These are phyloP conservation scores for Pleurotus djamor DNA, from an alignment of 768 basidiomycete species.

Conservation along the genomic window DNA sequence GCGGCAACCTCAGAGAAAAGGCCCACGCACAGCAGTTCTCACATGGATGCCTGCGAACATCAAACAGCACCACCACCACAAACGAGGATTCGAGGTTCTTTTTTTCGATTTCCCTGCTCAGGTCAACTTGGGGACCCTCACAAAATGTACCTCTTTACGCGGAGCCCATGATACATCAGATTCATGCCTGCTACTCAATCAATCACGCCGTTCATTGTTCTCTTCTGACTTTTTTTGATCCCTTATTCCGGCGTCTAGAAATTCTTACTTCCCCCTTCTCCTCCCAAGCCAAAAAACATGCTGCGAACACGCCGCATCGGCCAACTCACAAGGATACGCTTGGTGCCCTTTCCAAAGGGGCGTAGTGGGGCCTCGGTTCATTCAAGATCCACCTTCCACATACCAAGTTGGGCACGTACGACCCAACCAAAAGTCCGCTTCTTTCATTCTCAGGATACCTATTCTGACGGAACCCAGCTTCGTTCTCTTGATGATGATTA, in stretches of 20 bases:
- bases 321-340: background rate
- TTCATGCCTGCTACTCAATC: background rate
- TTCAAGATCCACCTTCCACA: background rate
- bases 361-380: background rate
- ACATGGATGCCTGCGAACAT: background rate
- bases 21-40: background rate
- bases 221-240: background rate
- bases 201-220: background rate
- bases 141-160: background rate
- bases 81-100: background rate
- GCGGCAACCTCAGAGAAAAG: background rate
- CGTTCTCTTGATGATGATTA: background rate
- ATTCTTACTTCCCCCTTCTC: background rate
- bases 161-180: background rate
- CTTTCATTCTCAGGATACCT: background rate
- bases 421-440: background rate
- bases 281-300: background rate
- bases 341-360: background rate
- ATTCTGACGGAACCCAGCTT: background rate
- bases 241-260: background rate
- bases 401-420: background rate
- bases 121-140: background rate
- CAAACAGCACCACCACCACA: background rate
- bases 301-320: background rate
- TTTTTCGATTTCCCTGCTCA: constrained; percentile 1